Percentiles rank a stretch among this genome's conserved stretches.
Conservation (phyloP, 2,329 filamentous ascomycete genomes). For the Cucurbitaria berberidis region DNA sequence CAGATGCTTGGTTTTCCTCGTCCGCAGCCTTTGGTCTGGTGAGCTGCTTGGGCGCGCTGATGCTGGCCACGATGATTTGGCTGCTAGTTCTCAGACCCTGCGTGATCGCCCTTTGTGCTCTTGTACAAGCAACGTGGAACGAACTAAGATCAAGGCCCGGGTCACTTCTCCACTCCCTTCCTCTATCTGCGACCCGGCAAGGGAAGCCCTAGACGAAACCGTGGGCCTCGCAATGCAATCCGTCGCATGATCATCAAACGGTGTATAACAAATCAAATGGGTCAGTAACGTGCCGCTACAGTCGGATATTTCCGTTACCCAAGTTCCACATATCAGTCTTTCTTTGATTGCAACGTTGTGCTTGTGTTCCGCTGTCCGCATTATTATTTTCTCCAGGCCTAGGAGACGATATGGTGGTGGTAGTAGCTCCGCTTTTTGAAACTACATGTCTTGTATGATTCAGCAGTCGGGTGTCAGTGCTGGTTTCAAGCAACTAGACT, state of each 20-base stretch:
- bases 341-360: conserved; percentile 4
- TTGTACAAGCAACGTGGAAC: conserved; percentile 37
- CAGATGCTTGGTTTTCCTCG: background rate
- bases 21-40: background rate
- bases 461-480: background rate
- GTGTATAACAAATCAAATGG: conserved; percentile 1
- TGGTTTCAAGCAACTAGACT: background rate
- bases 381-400: background rate
- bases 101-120: conserved; percentile 10
- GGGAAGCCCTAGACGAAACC: background rate
- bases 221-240: conserved; percentile 6
- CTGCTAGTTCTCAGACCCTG: conserved; percentile 3
- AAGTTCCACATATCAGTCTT: conserved; percentile 8
- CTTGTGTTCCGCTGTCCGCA: conserved; percentile 4
- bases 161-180: conserved; percentile 19
- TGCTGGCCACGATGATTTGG: background rate
- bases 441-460: too few species aligned
- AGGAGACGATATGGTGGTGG: too few species aligned
- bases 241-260: conserved; percentile 15
- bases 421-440: too few species aligned
- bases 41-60: background rate
- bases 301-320: conserved; percentile 1
- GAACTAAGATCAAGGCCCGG: conserved; percentile 21
- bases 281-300: conserved; percentile 2
- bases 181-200: background rate